Percentiles rank a stretch among this genome's conserved stretches.
These are phyloP conservation scores for Phytopythium boreale DNA, from an alignment of 352 stramenopile species.

Conservation along the genomic window DNA sequence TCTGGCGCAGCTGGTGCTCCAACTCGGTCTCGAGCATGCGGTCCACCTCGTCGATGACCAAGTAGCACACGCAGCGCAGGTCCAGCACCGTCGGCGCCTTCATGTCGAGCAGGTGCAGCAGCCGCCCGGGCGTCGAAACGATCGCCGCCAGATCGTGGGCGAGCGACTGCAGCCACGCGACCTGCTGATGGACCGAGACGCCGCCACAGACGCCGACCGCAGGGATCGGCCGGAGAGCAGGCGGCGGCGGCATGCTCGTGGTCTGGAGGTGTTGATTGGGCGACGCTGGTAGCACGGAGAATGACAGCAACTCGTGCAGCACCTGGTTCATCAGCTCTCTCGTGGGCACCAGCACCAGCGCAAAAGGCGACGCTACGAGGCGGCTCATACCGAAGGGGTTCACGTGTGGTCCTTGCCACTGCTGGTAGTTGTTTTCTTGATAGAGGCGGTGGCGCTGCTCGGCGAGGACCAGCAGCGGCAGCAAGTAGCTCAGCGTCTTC, in stretches of 20 bases:
- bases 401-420: constrained; percentile 9
- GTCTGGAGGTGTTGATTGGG: neutral
- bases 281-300: constrained; percentile 8
- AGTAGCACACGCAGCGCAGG: constrained; percentile 35
- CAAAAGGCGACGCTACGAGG: constrained; percentile 25
- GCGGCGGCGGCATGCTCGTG: neutral
- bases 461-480: constrained; percentile 77
- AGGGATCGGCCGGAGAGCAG: constrained; percentile 6
- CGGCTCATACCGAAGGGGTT: neutral
- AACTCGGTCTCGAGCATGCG: constrained; percentile 93
- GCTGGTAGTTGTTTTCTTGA: constrained; percentile 43
- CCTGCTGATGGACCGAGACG: constrained; percentile 30
- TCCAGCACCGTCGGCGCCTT: constrained; percentile 12
- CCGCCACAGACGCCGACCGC: constrained; percentile 49
- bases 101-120: constrained; percentile 47
- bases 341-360: constrained; percentile 93
- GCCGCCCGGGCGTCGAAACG: constrained; percentile 53
- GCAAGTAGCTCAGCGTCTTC: constrained; percentile 96
- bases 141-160: constrained; percentile 16
- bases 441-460: constrained; percentile 28
- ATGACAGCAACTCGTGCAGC: constrained; percentile 59
- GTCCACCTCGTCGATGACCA: constrained; percentile 97
- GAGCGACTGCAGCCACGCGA: constrained; percentile 31
- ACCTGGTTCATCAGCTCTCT: constrained; percentile 96
- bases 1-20: constrained; percentile 91